Evolutionary conservation across 1,139 yeast species (phyloP).

Genomic region (Yarrowia galli): DNA sequence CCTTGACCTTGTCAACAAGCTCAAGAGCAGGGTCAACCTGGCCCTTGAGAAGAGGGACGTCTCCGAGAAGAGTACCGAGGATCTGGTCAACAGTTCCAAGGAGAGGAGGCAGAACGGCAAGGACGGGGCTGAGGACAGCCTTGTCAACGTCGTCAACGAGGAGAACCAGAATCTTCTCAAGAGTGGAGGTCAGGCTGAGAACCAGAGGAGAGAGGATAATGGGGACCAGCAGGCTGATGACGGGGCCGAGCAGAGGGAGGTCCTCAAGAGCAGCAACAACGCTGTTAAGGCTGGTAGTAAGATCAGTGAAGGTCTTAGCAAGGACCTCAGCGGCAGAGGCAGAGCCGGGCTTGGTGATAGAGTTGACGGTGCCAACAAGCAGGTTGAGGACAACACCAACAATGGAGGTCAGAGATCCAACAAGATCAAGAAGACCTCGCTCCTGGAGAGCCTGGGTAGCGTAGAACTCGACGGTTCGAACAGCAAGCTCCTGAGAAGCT

Average conservation of each 20-base stretch:
- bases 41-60: not conserved
- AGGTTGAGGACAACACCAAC: conserved; percentile 9
- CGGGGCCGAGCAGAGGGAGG: conserved; percentile 24
- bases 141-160: conserved; percentile 28
- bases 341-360: conserved; percentile 1
- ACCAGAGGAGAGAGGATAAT: conserved; percentile 20
- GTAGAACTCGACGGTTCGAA: conserved; percentile 14
- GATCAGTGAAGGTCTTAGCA: conserved; percentile 18
- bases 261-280: not conserved
- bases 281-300: not conserved
- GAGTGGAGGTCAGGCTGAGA: not conserved
- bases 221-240: not conserved
- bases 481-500: conserved; percentile 1
- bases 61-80: conserved; percentile 1
- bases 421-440: conserved; percentile 5
- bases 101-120: not conserved
- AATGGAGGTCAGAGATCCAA: conserved; percentile 14
- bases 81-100: not conserved
- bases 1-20: conserved; percentile 2
- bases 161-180: conserved; percentile 7
- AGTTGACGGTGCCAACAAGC: not conserved
- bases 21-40: not conserved
- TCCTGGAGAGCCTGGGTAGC: not conserved
- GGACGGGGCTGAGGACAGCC: conserved; percentile 16
- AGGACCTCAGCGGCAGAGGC: conserved; percentile 2